A percentile compares a stretch with the other conserved stretches of the same genome.
Conservation (phyloP, 2,329 filamentous ascomycete genomes). For the Scedosporium aurantiacum region DNA sequence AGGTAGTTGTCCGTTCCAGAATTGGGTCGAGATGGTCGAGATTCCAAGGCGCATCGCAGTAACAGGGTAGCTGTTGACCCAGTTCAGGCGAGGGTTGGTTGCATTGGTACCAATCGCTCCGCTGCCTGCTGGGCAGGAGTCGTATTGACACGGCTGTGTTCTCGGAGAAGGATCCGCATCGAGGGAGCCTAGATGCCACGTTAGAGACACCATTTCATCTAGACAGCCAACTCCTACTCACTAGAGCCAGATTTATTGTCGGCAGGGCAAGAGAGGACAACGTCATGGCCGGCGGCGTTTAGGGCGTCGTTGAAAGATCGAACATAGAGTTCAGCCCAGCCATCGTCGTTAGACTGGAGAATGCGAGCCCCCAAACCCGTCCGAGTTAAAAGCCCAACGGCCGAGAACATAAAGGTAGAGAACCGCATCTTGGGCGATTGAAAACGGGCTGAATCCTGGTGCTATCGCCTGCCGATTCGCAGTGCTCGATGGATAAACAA, state of each 20-base stretch:
- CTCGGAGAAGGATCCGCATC: conserved; percentile 15
- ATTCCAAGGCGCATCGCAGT: conserved; percentile 55
- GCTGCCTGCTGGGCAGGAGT: conserved; percentile 47
- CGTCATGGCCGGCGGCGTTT: conserved; percentile 42
- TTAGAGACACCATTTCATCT: conserved; percentile 4
- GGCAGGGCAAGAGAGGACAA: conserved; percentile 55
- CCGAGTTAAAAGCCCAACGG: not conserved
- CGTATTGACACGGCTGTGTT: conserved; percentile 43
- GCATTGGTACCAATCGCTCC: conserved; percentile 46
- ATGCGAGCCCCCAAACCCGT: conserved; percentile 29
- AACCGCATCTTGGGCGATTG: not conserved
- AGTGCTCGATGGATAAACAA: not conserved
- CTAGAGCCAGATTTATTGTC: conserved; percentile 54
- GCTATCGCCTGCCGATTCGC: not conserved
- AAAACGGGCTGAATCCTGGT: no score
- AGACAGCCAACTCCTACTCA: conserved; percentile 21
- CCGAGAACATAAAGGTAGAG: not conserved
- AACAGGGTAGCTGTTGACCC: conserved; percentile 60
- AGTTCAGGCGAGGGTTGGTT: conserved; percentile 50
- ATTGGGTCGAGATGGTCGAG: conserved; percentile 37
- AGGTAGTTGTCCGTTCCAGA: conserved; percentile 40
- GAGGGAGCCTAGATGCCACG: conserved; percentile 31
- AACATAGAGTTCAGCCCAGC: conserved; percentile 60
- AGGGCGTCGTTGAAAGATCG: conserved; percentile 48
- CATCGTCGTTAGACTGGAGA: conserved; percentile 60